phyloP scores from a whole-genome alignment of 176 grass and related monocot genomes.

The Carex kokanica region DNA sequence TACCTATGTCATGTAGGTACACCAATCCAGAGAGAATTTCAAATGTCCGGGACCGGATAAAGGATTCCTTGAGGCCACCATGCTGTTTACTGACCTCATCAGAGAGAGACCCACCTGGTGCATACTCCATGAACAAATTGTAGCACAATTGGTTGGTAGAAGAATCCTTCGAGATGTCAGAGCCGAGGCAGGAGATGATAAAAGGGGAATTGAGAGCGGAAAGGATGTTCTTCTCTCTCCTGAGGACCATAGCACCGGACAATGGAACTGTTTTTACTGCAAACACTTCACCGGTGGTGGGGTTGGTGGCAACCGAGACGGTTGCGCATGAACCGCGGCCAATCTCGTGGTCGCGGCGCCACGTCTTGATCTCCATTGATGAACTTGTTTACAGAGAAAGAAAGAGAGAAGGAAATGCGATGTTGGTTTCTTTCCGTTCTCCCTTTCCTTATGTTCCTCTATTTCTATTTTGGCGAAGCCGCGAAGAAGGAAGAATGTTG shows the following conservation, averaged over 20 bases:
- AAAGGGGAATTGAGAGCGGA: conserved; percentile 49
- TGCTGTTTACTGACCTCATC: conserved; percentile 38
- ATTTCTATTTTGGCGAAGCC: background rate
- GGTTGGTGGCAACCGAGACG: conserved; percentile 34
- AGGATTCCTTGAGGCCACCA: conserved; percentile 35
- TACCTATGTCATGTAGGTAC: conserved; percentile 48
- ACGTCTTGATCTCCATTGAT: conserved; percentile 11
- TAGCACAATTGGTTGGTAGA: conserved; percentile 21
- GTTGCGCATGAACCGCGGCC: background rate
- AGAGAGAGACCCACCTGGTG: conserved; percentile 62
- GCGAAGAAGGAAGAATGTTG: background rate
- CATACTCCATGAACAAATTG: conserved; percentile 82
- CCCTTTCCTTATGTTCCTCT: background rate
- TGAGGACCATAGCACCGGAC: background rate
- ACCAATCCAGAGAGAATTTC: conserved; percentile 54
- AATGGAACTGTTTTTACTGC: conserved; percentile 60
- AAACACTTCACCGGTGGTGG: conserved; percentile 40
- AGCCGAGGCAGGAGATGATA: conserved; percentile 64
- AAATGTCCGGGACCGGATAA: conserved; percentile 26
- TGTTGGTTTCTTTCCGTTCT: conserved; percentile 1
- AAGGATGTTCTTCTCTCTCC: conserved; percentile 33
- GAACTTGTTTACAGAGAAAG: background rate
- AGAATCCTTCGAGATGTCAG: conserved; percentile 16
- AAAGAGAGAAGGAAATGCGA: background rate
- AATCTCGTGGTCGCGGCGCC: background rate